Evolutionary conservation across 164 flowering plant genomes (phyloP).

Genomic region (Vitis amurensis): DNA sequence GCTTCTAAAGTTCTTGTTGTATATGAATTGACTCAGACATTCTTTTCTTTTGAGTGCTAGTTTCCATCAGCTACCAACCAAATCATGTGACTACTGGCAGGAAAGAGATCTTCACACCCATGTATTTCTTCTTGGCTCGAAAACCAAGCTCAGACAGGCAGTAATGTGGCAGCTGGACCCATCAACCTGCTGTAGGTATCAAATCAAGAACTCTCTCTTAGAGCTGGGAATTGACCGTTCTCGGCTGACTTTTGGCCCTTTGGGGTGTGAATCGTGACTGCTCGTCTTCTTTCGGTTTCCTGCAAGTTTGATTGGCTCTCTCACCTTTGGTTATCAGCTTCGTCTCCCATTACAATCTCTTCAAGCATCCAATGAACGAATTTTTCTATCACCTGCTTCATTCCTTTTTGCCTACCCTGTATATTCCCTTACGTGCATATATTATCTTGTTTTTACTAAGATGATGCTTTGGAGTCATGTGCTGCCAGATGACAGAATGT

Average conservation of each 20-base stretch:
- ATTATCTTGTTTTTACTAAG: too few relatives aligned
- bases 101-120: constrained; percentile 92
- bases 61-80: background rate
- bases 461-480: too few relatives aligned
- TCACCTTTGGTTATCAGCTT: background rate
- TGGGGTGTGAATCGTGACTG: too few relatives aligned
- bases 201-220: background rate
- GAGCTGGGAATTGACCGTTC: too few relatives aligned
- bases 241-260: too few relatives aligned
- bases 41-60: background rate
- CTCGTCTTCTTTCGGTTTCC: background rate
- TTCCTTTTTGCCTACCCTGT: too few relatives aligned
- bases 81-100: constrained; percentile 31
- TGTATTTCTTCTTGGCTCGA: constrained; percentile 88
- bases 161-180: constrained; percentile 1
- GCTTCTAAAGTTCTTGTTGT: too few relatives aligned
- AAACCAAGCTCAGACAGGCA: constrained; percentile 46
- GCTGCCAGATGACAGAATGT: too few relatives aligned
- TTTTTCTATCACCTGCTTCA: too few relatives aligned
- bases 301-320: background rate
- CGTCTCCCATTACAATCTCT: background rate
- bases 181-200: background rate
- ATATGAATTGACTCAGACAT: too few relatives aligned
- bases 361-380: background rate
- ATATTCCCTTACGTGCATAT: too few relatives aligned